A percentile compares a stretch with the other conserved stretches of the same genome.
These are phyloP conservation scores for Wallacemonas sp. DNA, from an alignment of 208 protist species.

Conservation along the genomic window DNA sequence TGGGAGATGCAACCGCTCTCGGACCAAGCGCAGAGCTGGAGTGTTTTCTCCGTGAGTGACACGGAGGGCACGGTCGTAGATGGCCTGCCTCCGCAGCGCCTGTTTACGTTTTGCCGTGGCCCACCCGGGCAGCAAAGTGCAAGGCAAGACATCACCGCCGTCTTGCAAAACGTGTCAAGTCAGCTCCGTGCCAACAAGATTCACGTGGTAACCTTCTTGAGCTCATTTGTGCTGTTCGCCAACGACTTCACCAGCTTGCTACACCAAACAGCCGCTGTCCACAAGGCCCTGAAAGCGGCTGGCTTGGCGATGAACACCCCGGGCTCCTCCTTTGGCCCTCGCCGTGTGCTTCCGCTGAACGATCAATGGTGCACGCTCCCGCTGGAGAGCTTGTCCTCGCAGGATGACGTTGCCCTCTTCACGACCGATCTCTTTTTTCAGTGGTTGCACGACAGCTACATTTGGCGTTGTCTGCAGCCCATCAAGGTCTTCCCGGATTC, in stretches of 20 bases:
- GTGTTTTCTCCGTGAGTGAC: conserved; percentile 30
- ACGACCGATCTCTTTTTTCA: conserved; percentile 54
- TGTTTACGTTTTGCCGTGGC: conserved; percentile 54
- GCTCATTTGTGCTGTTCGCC: conserved; percentile 43
- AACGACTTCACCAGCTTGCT: conserved; percentile 54
- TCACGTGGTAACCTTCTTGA: conserved; percentile 40
- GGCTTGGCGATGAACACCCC: conserved; percentile 43
- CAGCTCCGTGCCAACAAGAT: conserved; percentile 39
- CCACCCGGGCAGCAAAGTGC: conserved; percentile 48
- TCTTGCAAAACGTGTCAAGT: conserved; percentile 34
- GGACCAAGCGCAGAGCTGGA: conserved; percentile 47
- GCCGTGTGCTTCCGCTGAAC: conserved; percentile 25
- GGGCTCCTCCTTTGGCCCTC: conserved; percentile 48
- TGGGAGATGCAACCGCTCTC: conserved; percentile 54
- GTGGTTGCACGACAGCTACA: conserved; percentile 64
- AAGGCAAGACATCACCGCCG: conserved; percentile 39
- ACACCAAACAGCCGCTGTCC: conserved; percentile 57
- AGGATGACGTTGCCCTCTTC: conserved; percentile 44
- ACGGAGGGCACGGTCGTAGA: neutral
- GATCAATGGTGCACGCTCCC: conserved; percentile 48
- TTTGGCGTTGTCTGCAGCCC: conserved; percentile 52
- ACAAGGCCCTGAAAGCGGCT: conserved; percentile 48
- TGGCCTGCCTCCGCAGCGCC: neutral
- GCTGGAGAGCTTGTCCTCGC: conserved; percentile 25
- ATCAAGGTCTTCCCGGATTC: conserved; percentile 27